Percentiles rank a stretch among this genome's conserved stretches.
phyloP scores from a whole-genome alignment of 768 basidiomycete genomes.

The Psilocybe tampanensis region DNA sequence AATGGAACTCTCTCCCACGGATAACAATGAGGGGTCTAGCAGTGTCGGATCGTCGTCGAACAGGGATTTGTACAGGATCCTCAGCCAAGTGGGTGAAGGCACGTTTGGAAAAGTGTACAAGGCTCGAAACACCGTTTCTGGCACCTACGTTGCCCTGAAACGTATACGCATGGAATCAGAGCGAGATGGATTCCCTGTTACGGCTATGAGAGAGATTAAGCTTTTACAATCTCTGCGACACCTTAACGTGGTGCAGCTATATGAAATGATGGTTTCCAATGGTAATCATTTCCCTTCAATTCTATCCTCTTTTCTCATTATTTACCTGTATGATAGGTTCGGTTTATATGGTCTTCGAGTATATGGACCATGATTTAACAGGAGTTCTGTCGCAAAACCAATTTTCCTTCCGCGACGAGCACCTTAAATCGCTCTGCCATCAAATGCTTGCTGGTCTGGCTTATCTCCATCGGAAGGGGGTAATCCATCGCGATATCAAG shows the following conservation, averaged over 20 bases:
- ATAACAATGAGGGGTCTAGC: constrained; percentile 15
- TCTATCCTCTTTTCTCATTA: no score
- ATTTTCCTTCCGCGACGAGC: constrained; percentile 80
- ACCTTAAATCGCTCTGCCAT: constrained; percentile 92
- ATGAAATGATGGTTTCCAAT: constrained; percentile 99
- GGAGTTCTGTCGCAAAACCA: constrained; percentile 91
- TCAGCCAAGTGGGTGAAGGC: constrained; percentile 96
- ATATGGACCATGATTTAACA: constrained; percentile 98
- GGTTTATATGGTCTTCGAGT: constrained; percentile 99
- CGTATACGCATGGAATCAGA: constrained; percentile 98
- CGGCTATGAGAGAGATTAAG: constrained; percentile 99
- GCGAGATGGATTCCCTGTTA: constrained; percentile 97
- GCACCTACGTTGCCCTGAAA: constrained; percentile 85
- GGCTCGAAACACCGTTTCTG: constrained; percentile 81
- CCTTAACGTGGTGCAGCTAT: constrained; percentile 83
- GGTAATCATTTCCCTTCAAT: constrained; percentile 49
- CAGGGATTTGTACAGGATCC: constrained; percentile 77
- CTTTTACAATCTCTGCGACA: constrained; percentile 91
- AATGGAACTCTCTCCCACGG: constrained; percentile 13
- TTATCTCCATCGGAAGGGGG: constrained; percentile 93
- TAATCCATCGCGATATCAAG: constrained; percentile 98
- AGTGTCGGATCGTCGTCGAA: constrained; percentile 21
- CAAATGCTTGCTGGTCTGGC: constrained; percentile 96
- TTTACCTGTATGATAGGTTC: no score
- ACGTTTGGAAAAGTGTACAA: constrained; percentile 99